Conservation (phyloP, 192 early-diverging fungal genomes). For the Diversispora eburnea region DNA sequence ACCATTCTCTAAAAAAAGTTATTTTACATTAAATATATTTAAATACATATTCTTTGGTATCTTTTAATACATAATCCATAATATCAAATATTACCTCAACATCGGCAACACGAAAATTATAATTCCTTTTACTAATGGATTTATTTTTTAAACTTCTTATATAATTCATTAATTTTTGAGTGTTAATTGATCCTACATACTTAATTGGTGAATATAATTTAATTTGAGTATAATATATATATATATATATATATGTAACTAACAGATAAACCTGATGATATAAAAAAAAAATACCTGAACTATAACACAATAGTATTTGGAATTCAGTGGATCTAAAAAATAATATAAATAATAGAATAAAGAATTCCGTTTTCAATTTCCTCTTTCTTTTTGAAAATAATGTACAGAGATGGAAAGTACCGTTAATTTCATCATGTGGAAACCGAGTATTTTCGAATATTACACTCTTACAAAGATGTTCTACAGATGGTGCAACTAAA, state of each 20-base stretch:
- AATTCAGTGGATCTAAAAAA: constrained; percentile 47
- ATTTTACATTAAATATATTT: not conserved
- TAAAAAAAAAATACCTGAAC: constrained; percentile 49
- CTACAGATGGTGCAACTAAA: constrained; percentile 62
- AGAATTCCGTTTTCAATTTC: not conserved
- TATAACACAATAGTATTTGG: constrained; percentile 63
- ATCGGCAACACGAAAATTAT: constrained; percentile 73
- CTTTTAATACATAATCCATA: not conserved
- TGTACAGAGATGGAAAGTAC: constrained; percentile 30
- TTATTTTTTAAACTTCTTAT: constrained; percentile 53
- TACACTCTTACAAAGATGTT: constrained; percentile 86
- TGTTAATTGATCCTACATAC: constrained; percentile 57
- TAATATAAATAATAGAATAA: not conserved
- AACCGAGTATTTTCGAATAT: constrained; percentile 87
- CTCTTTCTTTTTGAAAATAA: constrained; percentile 3
- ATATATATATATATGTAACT: not conserved
- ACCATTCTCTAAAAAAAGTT: constrained; percentile 43
- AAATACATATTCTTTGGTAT: not conserved
- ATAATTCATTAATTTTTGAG: constrained; percentile 60
- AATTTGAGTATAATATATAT: not conserved
- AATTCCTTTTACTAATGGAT: constrained; percentile 63
- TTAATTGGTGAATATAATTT: constrained; percentile 33
- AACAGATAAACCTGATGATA: not conserved
- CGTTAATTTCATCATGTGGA: constrained; percentile 45
- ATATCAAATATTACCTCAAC: constrained; percentile 39